Base-by-base conservation (phyloP, 1,284 basidiomycete genomes). In the Apiotrichum sp. region DNA sequence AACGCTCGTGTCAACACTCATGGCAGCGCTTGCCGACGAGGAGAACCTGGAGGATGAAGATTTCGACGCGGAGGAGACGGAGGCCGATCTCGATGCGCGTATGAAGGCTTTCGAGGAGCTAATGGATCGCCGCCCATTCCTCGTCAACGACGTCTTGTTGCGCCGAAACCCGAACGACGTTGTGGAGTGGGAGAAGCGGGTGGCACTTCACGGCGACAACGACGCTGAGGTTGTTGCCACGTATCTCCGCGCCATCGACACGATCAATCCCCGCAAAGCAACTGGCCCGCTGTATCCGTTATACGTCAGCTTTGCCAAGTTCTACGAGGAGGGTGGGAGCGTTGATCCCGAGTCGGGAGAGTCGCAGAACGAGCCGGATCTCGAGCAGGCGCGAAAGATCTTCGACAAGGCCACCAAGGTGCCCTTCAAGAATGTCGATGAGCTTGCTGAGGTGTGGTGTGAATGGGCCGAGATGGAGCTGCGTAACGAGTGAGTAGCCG, bases 391-490 rank as follows among this genome's bases (percentile, higher is more conserved):
- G 11, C 84, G 93, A 47, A 91, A 93, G 77, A 88, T 98, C 43
- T 80, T 98, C 29, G 93, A 98, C 70, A 92, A 89, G 72, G 93
- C 85, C 1, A 86, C 88, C 1, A 91, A 90, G 65, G 85, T 97
- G 44, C 89, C 89, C 64, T 98, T 93, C 80, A 90, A 87, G 74
- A 80, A 84, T n/a, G 93, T 99, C 4, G 96, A 99, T 72, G 96
- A 99, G 70, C 81, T 99, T 35, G 96, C 96, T 0, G 96, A 98
- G 75, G 83, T 98, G 13, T 99, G 96, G 96, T 96, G 92, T 72
- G 93, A 97, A 74, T 98, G 95, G 95, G 86, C 96, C 8, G 95
- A 98, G 77, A 86, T 98, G 87, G 96, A 99, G 74, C 81, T 98
- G 47, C 83, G 96, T 39, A 88, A 95, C 49, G 93, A 93, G 90